Evolutionary conservation across 768 basidiomycete species (phyloP), one percentile per base, ranked within the genome.

Genomic region (Termitomyces sp.): DNA sequence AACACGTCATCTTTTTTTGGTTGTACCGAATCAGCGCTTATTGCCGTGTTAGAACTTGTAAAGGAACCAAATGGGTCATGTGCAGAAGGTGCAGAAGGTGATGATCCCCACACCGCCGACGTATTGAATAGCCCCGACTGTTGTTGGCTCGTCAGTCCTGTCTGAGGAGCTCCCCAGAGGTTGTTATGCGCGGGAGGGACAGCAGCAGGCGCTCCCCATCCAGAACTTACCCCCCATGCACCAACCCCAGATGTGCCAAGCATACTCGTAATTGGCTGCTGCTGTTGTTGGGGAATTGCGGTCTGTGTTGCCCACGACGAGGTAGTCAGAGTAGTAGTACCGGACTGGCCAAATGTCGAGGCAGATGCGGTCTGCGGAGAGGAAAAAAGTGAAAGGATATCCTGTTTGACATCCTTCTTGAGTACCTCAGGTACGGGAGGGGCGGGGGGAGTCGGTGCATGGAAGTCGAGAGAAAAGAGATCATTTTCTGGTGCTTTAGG

Each of bases 401-500:
- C 88, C 53, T 90, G 80, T 62, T 93, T 94, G 44, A 85, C 78
- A 62, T 90, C 87, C 64, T 89, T 90, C 67, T 77, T 78, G 0
- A 78, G 74, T 43, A 65, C 68, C 15, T 71, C 64, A 6, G 68
- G 58, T 0, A 72, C 53, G 1, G 68, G 52, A 55, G 65, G 62
- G n/a, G 64, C 54, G 9, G 59, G 28, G 8, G 74, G 43, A 6
- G 73, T 48, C 26, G 88, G 83, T 1, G 84, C 75, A 61, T 88
- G 87, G 69, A 95, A 96, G 68, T 95, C 92, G 53, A 95, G 83
- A 26, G 86, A 82, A 67, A 95, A 94, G 8, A 96, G 73, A 62
- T 90, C 88, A 58, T 87, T 79, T 55, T 75, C 70, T 12, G 78
- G 68, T 11, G 74, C 64, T 49, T 66, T 59, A 17, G 66, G 62